phyloP scores from a whole-genome alignment of 306 rosid species.

The Dalbergia oliveri region DNA sequence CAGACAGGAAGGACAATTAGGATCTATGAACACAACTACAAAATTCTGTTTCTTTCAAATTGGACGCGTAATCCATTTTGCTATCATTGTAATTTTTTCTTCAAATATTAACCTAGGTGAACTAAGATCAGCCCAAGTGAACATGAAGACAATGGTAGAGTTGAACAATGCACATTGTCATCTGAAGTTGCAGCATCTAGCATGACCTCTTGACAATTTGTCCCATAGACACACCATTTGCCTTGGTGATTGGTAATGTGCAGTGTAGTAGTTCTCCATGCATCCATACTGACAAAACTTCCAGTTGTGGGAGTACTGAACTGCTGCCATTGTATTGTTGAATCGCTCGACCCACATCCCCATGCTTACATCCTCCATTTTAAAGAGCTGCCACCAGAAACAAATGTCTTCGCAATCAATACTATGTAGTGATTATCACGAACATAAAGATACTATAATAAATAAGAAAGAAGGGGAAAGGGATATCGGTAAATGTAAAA shows the following conservation, averaged over 20 bases:
- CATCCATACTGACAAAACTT: constrained; percentile 98
- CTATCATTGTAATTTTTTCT: constrained; percentile 10
- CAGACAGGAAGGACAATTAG: neutral
- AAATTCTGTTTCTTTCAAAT: constrained; percentile 45
- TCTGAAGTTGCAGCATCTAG: constrained; percentile 92
- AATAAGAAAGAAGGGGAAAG: neutral
- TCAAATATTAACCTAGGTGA: constrained; percentile 38
- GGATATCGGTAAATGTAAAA: neutral
- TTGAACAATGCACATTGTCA: constrained; percentile 41
- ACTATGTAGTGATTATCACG: neutral
- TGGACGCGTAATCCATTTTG: constrained; percentile 26
- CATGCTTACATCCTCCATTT: constrained; percentile 99
- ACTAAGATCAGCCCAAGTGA: constrained; percentile 29
- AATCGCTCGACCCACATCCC: constrained; percentile 98
- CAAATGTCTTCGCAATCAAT: constrained; percentile 40
- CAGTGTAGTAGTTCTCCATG: constrained; percentile 86
- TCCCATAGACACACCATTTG: constrained; percentile 97
- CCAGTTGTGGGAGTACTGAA: constrained; percentile 96
- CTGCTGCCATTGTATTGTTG: constrained; percentile 53
- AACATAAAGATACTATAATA: constrained; percentile 4
- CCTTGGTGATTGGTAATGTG: constrained; percentile 98
- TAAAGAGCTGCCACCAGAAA: constrained; percentile 75
- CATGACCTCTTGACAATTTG: constrained; percentile 79
- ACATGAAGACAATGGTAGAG: neutral
- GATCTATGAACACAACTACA: neutral